Base-by-base conservation (phyloP, 164 flowering plant species). In the Stephania cephalantha region DNA sequence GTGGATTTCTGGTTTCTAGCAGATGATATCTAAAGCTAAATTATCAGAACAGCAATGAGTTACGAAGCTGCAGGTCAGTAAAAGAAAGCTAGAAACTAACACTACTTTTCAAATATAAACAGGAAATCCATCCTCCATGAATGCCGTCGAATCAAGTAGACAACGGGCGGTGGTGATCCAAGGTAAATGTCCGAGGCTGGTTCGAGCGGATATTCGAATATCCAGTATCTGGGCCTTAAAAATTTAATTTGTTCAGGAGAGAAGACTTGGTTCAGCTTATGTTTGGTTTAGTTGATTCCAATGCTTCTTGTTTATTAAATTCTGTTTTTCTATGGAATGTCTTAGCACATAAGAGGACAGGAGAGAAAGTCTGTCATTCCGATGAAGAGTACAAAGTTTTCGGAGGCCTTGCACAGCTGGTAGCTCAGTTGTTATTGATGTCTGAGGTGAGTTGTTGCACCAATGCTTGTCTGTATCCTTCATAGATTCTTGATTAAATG, bases 191-290 rank as follows among this genome's bases (percentile, higher is more conserved):
- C 18, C n/a, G 78, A 53, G 70, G 73, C 53, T 70, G 65, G 73
- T 83, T 78, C 68, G 55, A 79, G 80, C 73, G 85, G 83, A 83
- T 83, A 85, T 85, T 85, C 85, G 80, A 73, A 78, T 81, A 81
- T 81, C 75, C 77, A 1, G 69, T 65, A 20, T 6, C n/a, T 70
- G 69, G 64, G 52, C 69, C 69, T 70, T 31, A 12, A 46, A 52
- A 55, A 1, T 73, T 35, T 67, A 79, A 70, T 12, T 46, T 72
- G 63, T 72, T 11, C 66, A 11, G 73, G 65, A 50, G 68, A 68
- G 22, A 29, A 68, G 22, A 29, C 9, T 74, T 53, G 17, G 46
- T 30, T 50, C 64, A 15, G 75, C 68, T 79, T 68, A 79, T 70
- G 55, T 20, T 50, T 69, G n/a, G 20, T 22, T 72, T 72, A 45